Base-by-base conservation (phyloP, 495 filamentous ascomycete species). In the Pyrenula aspistea region DNA sequence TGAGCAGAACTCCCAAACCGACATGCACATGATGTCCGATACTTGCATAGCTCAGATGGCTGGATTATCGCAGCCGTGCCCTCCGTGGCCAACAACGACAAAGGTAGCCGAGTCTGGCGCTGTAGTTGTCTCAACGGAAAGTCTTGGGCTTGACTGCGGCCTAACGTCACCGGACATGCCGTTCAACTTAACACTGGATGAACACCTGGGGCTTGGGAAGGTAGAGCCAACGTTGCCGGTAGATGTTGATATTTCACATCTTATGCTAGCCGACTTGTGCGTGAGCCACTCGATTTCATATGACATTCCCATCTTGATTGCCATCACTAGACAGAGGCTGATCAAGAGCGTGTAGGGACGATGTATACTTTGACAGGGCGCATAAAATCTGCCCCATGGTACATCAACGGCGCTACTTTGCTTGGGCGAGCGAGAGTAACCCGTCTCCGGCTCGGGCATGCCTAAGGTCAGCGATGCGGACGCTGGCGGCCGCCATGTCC, bases 321-420 rank as follows among this genome's bases (percentile, higher is more conserved):
- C n/a, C n/a, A n/a, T n/a, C n/a, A n/a, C n/a, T n/a, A n/a, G n/a
- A n/a, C n/a, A n/a, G n/a, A n/a, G n/a, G n/a, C n/a, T n/a, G n/a
- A n/a, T n/a, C n/a, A n/a, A 21, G 31, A 24, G 15, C n/a, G n/a
- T n/a, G 20, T 53, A 76, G 72, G 47, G 78, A 82, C 50, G 74
- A 80, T 60, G 62, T 82, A 22, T 83, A 81, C 54, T 81, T 83
- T 57, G 80, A 83, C 51, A 71, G 79, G 24, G 77, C 81, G 2
- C 79, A 83, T 48, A 69, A 75, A 10, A 72, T 75, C 23, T 64
- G 73, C 1, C 80, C 80, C 1, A 77, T 83, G 10, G 62, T 83
- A 4, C 74, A 81, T 57, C 71, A 77, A 55, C 59, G 66, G 53
- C 64, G 67, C 15, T 74, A 74, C 53, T 68, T 72, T 19, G 51